These are phyloP conservation scores for Fusarium pininemorale DNA, from an alignment of 2,329 filamentous ascomycete genomes.

Conservation along the genomic window DNA sequence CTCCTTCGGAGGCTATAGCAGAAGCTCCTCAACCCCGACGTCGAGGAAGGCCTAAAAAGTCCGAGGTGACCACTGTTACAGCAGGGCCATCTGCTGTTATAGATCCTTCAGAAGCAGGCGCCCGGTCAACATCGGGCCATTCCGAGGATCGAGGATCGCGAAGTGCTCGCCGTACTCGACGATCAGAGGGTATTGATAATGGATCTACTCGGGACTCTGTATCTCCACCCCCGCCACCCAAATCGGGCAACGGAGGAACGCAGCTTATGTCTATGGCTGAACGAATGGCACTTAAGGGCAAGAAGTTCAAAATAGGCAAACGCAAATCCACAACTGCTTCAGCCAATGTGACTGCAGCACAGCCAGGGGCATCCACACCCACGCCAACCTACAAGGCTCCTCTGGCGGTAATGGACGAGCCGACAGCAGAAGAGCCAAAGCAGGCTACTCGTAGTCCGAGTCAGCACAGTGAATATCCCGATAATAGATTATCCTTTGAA, in stretches of 20 bases:
- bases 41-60: conserved; percentile 42
- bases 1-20: background rate
- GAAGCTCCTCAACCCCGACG: conserved; percentile 17
- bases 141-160: conserved; percentile 12
- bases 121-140: background rate
- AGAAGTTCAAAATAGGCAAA: conserved; percentile 61
- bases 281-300: conserved; percentile 63
- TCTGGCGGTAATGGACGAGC: background rate
- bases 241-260: conserved; percentile 25
- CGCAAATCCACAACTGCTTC: conserved; percentile 39
- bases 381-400: background rate
- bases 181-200: conserved; percentile 23
- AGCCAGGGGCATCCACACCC: conserved; percentile 2
- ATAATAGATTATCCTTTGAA: background rate
- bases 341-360: conserved; percentile 1
- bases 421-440: background rate
- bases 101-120: background rate
- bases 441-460: background rate
- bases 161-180: conserved; percentile 38
- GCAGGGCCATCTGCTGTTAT: conserved; percentile 11
- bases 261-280: conserved; percentile 65
- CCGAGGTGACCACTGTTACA: conserved; percentile 40
- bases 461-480: background rate
- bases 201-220: background rate
- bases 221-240: background rate